Evolutionary conservation across 371 early-diverging fungal genomes (phyloP).

Genomic region (Circinella umbellata): DNA sequence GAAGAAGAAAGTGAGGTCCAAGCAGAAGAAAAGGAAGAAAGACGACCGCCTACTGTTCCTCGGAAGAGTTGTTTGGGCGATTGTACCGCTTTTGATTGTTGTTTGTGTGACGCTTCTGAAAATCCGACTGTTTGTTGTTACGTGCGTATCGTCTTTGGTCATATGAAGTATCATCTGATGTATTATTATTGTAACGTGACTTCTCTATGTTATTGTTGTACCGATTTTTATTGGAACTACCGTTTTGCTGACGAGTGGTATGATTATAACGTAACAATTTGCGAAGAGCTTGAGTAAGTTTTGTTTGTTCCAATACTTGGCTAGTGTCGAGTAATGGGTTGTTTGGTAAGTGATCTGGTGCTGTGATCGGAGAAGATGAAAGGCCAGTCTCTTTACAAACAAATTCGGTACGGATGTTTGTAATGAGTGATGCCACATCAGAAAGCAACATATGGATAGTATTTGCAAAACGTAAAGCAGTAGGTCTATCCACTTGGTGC

Average conservation of each 20-base stretch:
- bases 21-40: background rate
- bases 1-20: background rate
- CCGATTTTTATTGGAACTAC: background rate
- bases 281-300: background rate
- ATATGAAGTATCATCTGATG: background rate
- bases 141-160: background rate
- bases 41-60: slow-evolving; percentile 8
- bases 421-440: background rate
- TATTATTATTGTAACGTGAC: background rate
- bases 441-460: background rate
- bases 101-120: background rate
- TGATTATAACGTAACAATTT: background rate
- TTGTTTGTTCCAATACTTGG: background rate
- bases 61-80: background rate
- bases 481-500: background rate
- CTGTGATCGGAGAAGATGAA: background rate
- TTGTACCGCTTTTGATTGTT: background rate
- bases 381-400: background rate
- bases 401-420: background rate
- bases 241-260: background rate
- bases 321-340: background rate
- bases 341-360: background rate
- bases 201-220: background rate
- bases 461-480: background rate
- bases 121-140: background rate